Conservation (phyloP, 192 early-diverging fungal species). For the Backusella circina region DNA sequence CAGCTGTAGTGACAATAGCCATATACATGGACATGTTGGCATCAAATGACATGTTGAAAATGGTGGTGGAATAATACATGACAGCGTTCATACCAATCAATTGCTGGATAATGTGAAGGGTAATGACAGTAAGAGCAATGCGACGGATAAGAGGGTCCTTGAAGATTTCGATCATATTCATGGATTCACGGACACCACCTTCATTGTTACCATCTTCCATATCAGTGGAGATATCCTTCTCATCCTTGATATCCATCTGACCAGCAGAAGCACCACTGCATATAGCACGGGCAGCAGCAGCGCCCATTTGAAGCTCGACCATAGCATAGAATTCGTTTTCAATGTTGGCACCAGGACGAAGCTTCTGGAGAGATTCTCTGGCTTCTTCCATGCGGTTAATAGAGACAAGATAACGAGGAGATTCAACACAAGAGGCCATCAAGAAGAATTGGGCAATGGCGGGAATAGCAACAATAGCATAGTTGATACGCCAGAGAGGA, state of each 20-base stretch:
- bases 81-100: conserved; percentile 80
- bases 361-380: conserved; percentile 42
- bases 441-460: no score
- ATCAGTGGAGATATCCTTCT: not conserved
- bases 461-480: conserved; percentile 60
- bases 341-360: conserved; percentile 54
- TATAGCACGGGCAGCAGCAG: not conserved
- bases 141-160: conserved; percentile 50
- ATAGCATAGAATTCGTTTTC: conserved; percentile 62
- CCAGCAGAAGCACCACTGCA: not conserved
- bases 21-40: conserved; percentile 28
- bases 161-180: conserved; percentile 49
- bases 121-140: conserved; percentile 58
- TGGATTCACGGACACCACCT: conserved; percentile 9
- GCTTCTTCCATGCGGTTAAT: conserved; percentile 61
- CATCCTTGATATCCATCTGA: not conserved
- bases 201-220: not conserved
- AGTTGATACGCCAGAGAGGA: conserved; percentile 68
- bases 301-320: conserved; percentile 14
- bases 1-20: not conserved
- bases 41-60: no score
- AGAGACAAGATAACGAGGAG: no score
- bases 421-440: no score
- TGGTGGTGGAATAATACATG: no score
- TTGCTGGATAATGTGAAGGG: conserved; percentile 74